These are phyloP conservation scores for Cyphellophora europaea DNA, from an alignment of 2,329 filamentous ascomycete species.

Conservation along the genomic window DNA sequence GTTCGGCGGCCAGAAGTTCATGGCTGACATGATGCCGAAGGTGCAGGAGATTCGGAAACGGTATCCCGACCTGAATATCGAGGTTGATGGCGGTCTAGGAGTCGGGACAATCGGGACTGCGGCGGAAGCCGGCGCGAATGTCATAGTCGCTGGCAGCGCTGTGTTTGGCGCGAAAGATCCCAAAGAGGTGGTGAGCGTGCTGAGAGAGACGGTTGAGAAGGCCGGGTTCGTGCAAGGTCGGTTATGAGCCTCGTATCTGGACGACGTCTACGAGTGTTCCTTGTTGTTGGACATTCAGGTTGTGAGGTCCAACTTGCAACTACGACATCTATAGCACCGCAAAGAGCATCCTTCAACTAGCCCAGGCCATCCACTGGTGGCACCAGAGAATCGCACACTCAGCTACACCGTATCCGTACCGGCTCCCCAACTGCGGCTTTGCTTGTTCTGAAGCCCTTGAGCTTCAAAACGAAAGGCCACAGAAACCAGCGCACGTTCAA, in stretches of 20 bases:
- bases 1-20: conserved; percentile 97
- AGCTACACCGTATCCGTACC: no score
- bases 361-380: no score
- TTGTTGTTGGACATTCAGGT: no score
- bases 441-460: no score
- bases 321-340: no score
- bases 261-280: no score
- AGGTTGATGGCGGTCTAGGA: conserved; percentile 89
- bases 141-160: conserved; percentile 93
- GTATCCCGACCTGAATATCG: conserved; percentile 91
- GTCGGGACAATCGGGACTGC: conserved; percentile 86
- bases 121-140: conserved; percentile 90
- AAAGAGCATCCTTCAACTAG: no score
- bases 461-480: no score
- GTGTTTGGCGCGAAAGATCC: conserved; percentile 91
- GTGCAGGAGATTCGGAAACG: conserved; percentile 70
- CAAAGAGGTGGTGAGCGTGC: conserved; percentile 69
- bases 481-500: no score
- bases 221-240: conserved; percentile 1
- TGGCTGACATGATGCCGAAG: conserved; percentile 91
- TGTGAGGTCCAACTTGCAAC: no score
- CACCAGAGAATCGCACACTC: no score
- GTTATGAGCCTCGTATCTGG: not conserved
- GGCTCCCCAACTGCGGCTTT: no score
- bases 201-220: conserved; percentile 67